Conservation (phyloP, 108 stramenopile species). For the Cyclotella choctawhatcheeana region DNA sequence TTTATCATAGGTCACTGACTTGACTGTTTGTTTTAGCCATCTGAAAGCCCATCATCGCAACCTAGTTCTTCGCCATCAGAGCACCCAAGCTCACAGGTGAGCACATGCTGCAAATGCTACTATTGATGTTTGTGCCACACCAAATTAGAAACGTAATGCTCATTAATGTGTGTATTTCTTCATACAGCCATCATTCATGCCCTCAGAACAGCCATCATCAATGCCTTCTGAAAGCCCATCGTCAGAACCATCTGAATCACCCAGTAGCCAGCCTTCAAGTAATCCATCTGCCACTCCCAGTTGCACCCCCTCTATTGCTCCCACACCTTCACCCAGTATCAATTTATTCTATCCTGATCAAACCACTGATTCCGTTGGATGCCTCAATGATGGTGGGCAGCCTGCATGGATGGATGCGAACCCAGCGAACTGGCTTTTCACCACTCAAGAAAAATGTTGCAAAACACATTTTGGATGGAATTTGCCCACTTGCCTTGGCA, state of each 20-base stretch:
- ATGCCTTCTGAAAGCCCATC: neutral
- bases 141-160: too few species aligned
- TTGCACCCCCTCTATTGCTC: neutral
- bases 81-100: too few species aligned
- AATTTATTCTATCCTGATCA: constrained; percentile 9
- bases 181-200: too few species aligned
- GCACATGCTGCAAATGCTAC: too few species aligned
- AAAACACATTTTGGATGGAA: neutral
- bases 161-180: neutral
- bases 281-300: neutral
- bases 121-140: too few species aligned
- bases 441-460: constrained; percentile 7
- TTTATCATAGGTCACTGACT: too few species aligned
- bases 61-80: neutral
- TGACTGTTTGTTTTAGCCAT: too few species aligned
- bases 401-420: constrained; percentile 1
- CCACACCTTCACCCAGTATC: neutral
- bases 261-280: neutral
- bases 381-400: neutral
- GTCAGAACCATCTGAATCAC: neutral
- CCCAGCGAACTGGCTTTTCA: neutral
- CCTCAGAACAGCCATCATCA: too few species aligned
- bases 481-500: neutral
- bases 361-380: neutral
- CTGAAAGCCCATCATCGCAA: neutral